Evolutionary conservation across 2,329 filamentous ascomycete genomes (phyloP).

Genomic region (Amesomyces nigricolor): DNA sequence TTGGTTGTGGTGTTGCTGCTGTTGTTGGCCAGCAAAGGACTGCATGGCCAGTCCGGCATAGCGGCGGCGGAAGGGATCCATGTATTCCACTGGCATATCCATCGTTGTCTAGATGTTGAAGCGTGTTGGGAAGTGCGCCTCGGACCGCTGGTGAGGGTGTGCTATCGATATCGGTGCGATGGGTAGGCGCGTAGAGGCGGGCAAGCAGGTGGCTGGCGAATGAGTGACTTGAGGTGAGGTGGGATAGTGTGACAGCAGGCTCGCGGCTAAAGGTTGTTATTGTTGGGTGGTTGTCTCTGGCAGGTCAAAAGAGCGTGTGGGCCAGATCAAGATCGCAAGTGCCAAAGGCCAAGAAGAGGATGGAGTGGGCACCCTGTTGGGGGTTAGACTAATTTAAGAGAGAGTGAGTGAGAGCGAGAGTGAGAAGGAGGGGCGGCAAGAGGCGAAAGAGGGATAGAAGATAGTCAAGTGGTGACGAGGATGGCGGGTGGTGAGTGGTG

Average conservation of each 20-base stretch:
- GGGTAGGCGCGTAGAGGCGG: neutral
- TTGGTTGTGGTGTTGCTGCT: constrained; percentile 9
- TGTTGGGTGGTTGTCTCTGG: neutral
- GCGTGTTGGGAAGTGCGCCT: neutral
- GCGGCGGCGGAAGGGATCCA: constrained; percentile 24
- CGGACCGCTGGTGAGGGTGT: neutral
- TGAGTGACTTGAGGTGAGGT: constrained; percentile 26
- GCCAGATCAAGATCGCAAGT: constrained; percentile 17
- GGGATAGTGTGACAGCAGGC: constrained; percentile 17
- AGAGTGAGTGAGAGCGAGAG: constrained; percentile 15
- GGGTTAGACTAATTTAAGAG: constrained; percentile 29
- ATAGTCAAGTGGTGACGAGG: no score
- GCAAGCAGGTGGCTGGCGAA: constrained; percentile 15
- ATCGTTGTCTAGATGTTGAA: constrained; percentile 8
- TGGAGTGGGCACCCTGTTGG: constrained; percentile 19
- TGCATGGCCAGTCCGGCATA: constrained; percentile 20
- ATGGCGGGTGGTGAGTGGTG: neutral
- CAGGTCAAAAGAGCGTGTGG: constrained; percentile 28
- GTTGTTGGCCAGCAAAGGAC: constrained; percentile 18
- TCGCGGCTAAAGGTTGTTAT: neutral
- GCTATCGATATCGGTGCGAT: no score
- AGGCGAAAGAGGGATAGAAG: neutral
- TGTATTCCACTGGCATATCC: constrained; percentile 23
- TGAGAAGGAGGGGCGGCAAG: constrained; percentile 15
- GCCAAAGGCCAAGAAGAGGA: constrained; percentile 20